Evolutionary conservation across 352 stramenopile species (phyloP), one percentile per base, ranked within the genome.

Genomic region (Phytophthora lateralis): DNA sequence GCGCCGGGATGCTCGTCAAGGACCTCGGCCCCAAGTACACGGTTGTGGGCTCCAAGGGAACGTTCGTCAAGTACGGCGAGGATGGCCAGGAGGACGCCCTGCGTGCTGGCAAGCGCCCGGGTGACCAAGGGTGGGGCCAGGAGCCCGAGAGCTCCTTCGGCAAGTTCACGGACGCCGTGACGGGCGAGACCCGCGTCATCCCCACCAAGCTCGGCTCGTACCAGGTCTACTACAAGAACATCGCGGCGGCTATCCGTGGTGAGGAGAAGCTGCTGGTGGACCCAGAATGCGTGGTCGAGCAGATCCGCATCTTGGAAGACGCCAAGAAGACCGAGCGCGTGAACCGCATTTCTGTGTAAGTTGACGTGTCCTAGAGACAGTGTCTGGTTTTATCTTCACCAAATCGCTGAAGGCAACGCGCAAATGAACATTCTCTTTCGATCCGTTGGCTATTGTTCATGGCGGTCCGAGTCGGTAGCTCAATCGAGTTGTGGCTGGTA

Each of bases 301-400:
- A 89, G 63, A 92, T 92, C 47, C 75, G 80, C 34, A 92, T 92
- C 51, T 65, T 92, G 26, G 83, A 92, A 55, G 55, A 88, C 6
- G 79, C 83, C 24, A 89, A 89, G 55, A 78, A 80, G 56, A 80
- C 67, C 2, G 69, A 85, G 55, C 71, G 78, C 27, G 60, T 80
- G 47, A 75, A 77, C 60, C 65, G 60, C 47, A 63, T 77, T 34
- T 44, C 45, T n/a, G 46, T 66, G 44, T 73, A 66, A 46, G 61
- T 24, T 48, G 14, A 44, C 27, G 27, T 32, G 6, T 32, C 27
- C 27, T 32, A 10, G 27, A 32, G 27, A 1, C 27, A 12, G 27
- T 24, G 21, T 24, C 21, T 24, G 21, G 21, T 24, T 24, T 24
- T 24, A 24, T 24, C 30, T 37, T 15, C 30, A 37, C 8, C 9